Conservation (phyloP, 2,329 filamentous ascomycete genomes). For the Chaetomium sp. region DNA sequence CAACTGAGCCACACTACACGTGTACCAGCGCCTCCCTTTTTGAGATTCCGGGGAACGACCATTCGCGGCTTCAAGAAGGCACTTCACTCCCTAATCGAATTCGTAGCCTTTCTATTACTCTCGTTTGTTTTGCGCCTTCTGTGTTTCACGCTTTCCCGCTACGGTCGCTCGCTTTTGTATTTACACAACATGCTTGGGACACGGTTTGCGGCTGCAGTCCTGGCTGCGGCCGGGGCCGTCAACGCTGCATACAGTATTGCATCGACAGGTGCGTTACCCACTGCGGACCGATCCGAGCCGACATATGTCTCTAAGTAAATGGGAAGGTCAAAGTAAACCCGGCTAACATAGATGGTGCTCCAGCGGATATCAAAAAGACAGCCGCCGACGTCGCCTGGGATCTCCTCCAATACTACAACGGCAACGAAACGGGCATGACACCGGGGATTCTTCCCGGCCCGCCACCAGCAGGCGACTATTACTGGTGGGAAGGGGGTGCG, state of each 20-base stretch:
- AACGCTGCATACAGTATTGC: slow-evolving; percentile 23
- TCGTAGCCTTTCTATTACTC: background rate
- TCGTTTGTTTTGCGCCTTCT: background rate
- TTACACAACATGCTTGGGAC: slow-evolving; percentile 17
- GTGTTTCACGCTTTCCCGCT: slow-evolving; percentile 6
- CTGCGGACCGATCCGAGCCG: background rate
- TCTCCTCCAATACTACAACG: slow-evolving; percentile 41
- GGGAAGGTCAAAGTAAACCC: too few species aligned
- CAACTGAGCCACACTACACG: background rate
- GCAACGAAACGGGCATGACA: slow-evolving; percentile 38
- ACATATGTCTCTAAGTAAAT: background rate
- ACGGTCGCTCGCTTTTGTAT: slow-evolving; percentile 19
- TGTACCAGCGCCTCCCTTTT: background rate
- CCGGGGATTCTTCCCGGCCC: slow-evolving; percentile 45
- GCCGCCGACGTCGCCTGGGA: slow-evolving; percentile 38
- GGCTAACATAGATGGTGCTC: slow-evolving; percentile 7
- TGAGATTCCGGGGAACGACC: background rate
- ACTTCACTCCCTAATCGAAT: too few species aligned
- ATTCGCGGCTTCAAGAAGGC: too few species aligned
- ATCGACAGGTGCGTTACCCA: slow-evolving; percentile 13
- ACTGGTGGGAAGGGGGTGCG: slow-evolving; percentile 62
- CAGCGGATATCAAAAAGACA: slow-evolving; percentile 33
- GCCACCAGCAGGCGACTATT: slow-evolving; percentile 44
- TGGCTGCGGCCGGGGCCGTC: slow-evolving; percentile 13
- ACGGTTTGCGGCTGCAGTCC: slow-evolving; percentile 13